Evolutionary conservation across 768 basidiomycete genomes (phyloP), one percentile per base, ranked within the genome.

Genomic region (Hygrocybe coccinea): DNA sequence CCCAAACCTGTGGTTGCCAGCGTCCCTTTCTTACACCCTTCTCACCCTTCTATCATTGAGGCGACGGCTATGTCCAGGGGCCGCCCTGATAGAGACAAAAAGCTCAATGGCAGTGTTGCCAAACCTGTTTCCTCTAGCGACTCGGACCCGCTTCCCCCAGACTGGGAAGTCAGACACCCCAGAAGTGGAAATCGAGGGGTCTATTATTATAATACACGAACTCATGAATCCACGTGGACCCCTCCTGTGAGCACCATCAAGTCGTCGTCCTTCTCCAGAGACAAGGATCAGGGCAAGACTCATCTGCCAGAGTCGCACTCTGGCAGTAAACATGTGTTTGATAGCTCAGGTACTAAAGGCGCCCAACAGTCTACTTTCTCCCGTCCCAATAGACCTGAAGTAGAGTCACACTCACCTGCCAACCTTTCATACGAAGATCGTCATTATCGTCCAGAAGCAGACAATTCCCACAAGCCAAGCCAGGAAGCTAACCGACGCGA

Each of bases 131-230:
- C 64, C 17, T 43, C 56, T 54, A 37, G 46, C 52, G 57, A 67
- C 36, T 67, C 67, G 45, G 38, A 67, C 44, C 62, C 68, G 36
- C 73, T 86, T 24, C 83, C 84, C 15, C 74, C 78, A 22, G 77
- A 78, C 52, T 86, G 86, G 85, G 85, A 87, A 69, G 59, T 74
- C 56, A 78, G 82, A 58, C 63, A 74, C 56, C 75, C 84, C 34
- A 71, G 81, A 58, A 77, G 66, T 50, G 79, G 77, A 9, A 70
- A 70, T 15, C 74, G 76, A 17, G 69, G 71, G 8, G 63, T 67
- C 3, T 85, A 86, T 60, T 86, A 81, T 60, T 85, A 82, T 60
- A 86, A 86, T 59, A 63, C 65, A 44, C 74, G 73, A 58, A 85
- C 84, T 5, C 67, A 78, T 48, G 72, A 80, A 64, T 79, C 80